Evolutionary conservation across 768 basidiomycete species (phyloP), one percentile per base, ranked within the genome.

Genomic region (Auricularia auricula-judae): DNA sequence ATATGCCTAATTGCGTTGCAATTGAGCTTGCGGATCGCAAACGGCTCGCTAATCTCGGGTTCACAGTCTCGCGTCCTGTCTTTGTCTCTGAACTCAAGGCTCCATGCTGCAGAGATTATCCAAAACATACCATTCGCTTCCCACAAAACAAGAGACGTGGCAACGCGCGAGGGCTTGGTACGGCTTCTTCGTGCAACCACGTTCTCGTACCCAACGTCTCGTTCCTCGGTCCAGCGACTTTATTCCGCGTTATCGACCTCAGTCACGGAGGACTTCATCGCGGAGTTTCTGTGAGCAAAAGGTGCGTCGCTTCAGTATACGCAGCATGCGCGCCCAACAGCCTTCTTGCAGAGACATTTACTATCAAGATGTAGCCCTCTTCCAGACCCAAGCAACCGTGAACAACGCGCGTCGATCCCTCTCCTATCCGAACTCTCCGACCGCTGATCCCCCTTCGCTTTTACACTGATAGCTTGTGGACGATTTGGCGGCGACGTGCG

Each of bases 401-500:
- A 91, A 98, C 73, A 79, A 79, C 66, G 94, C 91, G 67, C 61
- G 78, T 69, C 33, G 42, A 35, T 16, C 47, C 54, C 64, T 33
- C 36, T 8, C 18, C 53, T 44, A 43, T 21, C 16, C 39, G 8
- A 34, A 18, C 39, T 21, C 51, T 53, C 35, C 5, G 36, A 44
- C 42, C 3, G 62, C 62, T 66, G 59, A 63, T 62, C 36, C 33
- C 53, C 44, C n/a, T 35, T 44, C 58, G 42, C 63, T 61, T 42
- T 61, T 62, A 44, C n/a, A 51, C 56, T 62, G 47, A 4, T 65
- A 96, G 93, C 78, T 97, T 7, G 84, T 96, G 34, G 94, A 97
- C 69, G 91, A 96, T 69, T 75, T 98, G 14, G 91, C 93, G 1
- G 92, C 93, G 0, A 92, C 93, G 0, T 83, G 95, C 42, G 77